Evolutionary conservation across 1,284 basidiomycete genomes (phyloP).

Genomic region (Ustilago xerochloae): DNA sequence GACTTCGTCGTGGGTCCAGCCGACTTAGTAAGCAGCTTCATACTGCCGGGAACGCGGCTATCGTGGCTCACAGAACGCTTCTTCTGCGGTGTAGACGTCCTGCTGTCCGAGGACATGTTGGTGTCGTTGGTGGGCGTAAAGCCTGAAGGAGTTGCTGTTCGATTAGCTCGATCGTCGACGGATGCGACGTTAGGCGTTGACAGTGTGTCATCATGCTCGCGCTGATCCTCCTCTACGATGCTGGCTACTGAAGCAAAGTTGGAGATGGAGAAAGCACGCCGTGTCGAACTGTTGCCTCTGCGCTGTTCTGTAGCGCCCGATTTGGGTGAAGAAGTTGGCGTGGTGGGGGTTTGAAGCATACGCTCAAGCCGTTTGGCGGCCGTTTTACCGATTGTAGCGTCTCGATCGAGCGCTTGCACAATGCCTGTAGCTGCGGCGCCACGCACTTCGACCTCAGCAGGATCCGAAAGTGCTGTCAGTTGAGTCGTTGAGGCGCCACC

Average conservation of each 20-base stretch:
- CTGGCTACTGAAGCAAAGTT: slow-evolving; percentile 25
- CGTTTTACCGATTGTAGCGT: slow-evolving; percentile 56
- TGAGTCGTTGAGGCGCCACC: slow-evolving; percentile 17
- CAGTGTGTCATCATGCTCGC: neutral
- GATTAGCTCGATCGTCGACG: neutral
- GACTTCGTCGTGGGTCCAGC: slow-evolving; percentile 16
- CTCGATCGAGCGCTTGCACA: slow-evolving; percentile 46
- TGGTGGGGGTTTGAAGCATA: slow-evolving; percentile 38
- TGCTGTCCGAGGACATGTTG: neutral
- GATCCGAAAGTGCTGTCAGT: slow-evolving; percentile 12
- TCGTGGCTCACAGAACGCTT: slow-evolving; percentile 44
- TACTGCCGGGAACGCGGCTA: slow-evolving; percentile 10
- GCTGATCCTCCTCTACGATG: slow-evolving; percentile 30
- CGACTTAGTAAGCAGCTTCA: slow-evolving; percentile 25
- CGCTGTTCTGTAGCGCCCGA: slow-evolving; percentile 12
- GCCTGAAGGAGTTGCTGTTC: neutral
- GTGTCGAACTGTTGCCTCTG: neutral
- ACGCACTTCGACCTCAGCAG: slow-evolving; percentile 29
- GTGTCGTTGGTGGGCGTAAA: neutral
- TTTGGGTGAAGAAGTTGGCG: slow-evolving; percentile 19
- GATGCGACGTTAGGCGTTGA: neutral
- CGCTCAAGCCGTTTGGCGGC: slow-evolving; percentile 55
- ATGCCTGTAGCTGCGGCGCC: slow-evolving; percentile 30
- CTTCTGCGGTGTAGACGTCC: slow-evolving; percentile 26
- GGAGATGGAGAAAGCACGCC: slow-evolving; percentile 40